Base-by-base conservation (phyloP, 2,329 filamentous ascomycete genomes). In the Pyrenochaeta sp. region DNA sequence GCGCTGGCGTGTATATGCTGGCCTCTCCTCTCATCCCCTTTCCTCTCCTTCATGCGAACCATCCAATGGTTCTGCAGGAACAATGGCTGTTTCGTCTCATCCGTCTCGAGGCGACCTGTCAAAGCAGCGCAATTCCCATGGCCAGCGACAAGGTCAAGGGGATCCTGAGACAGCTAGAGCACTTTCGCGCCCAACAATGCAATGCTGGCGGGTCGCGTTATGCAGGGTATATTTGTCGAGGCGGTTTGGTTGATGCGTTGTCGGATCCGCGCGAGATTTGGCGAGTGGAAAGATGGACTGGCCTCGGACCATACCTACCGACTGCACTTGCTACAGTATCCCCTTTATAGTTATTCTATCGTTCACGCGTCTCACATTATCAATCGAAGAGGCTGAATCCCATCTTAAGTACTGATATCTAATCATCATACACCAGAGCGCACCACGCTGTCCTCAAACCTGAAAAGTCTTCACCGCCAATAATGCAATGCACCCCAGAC, bases 31-130 rank as follows among this genome's bases (percentile, higher is more conserved):
- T 9, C 28, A 1, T 30, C 28, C 2, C 28, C 28, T 9, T 1
- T 30, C 28, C 5, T 67, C 62, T 61, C 58, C 64, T n/a, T 54
- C 32, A 65, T 65, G 59, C 60, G 62, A 58, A 66, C 61, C 40
- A 36, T 27, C 62, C 56, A 58, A 66, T 59, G 49, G 65, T 50
- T 56, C 47, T 63, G 58, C 62, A 66, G 58, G 50, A 50, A 63
- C 58, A 56, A 46, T 47, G 34, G 48, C 37, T 58, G 64, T 68
- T 66, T 67, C 61, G 64, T 66, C 65, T 63, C 66, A 59, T 40
- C 34, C 39, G 24, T 19, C 48, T 51, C 61, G 60, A 58, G 66
- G 66, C 69, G 59, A 53, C 67, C 58, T 59, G 59, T 65, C 59
- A 59, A 54, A 39, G 51, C 48, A 34, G 22, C 44, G 46, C 50